Conservation (phyloP, 768 basidiomycete species). For the Boletales sp. region DNA sequence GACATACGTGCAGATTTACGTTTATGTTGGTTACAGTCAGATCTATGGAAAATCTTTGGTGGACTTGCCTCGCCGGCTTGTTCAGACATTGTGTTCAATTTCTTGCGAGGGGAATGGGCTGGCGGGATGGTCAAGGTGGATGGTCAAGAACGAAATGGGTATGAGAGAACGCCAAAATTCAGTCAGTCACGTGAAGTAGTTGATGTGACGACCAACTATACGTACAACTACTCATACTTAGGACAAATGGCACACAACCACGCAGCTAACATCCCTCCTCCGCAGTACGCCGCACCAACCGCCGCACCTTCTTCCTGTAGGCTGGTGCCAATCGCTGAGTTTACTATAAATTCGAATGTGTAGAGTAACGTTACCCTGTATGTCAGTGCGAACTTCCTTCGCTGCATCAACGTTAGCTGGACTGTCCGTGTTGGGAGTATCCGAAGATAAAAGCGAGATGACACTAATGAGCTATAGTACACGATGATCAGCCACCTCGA, state of each 20-base stretch:
- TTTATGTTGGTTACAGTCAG: slow-evolving; percentile 23
- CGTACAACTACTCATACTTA: no score
- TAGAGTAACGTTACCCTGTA: slow-evolving; percentile 42
- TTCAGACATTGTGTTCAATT: slow-evolving; percentile 30
- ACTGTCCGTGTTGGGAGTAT: slow-evolving; percentile 87
- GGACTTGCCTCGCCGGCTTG: slow-evolving; percentile 40
- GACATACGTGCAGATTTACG: slow-evolving; percentile 35
- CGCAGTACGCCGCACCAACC: slow-evolving; percentile 80
- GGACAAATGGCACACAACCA: slow-evolving; percentile 13
- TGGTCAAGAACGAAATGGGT: slow-evolving; percentile 1
- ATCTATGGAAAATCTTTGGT: slow-evolving; percentile 19
- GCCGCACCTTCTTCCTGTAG: slow-evolving; percentile 96
- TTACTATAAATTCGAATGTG: background rate
- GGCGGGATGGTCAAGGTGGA: slow-evolving; percentile 6
- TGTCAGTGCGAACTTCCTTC: slow-evolving; percentile 72
- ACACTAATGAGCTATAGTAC: slow-evolving; percentile 83
- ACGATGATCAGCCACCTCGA: background rate
- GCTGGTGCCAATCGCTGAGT: no score
- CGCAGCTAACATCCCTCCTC: slow-evolving; percentile 79
- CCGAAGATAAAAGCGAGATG: slow-evolving; percentile 91
- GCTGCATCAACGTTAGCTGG: slow-evolving; percentile 98
- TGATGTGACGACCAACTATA: background rate
- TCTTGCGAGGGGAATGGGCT: slow-evolving; percentile 8
- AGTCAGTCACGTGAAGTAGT: slow-evolving; percentile 21
- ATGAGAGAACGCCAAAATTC: background rate